Evolutionary conservation across 495 filamentous ascomycete species (phyloP), one percentile per base, ranked within the genome.

Genomic region (Penicillium dipodomyicola): DNA sequence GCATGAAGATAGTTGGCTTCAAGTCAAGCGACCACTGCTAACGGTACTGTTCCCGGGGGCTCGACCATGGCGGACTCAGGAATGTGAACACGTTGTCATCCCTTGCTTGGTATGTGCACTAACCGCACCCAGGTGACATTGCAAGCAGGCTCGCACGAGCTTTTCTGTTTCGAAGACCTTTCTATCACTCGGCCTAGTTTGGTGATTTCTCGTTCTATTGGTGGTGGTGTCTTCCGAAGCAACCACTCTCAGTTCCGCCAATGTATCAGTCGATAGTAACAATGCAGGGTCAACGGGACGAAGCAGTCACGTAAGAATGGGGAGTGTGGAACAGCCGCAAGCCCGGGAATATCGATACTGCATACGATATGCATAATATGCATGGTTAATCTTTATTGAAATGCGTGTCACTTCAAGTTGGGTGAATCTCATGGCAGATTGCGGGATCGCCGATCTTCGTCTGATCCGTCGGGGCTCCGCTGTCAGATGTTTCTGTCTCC

Each of bases 401-500:
- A 30, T 40, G 32, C 3, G 7, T 27, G 12, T 10, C 3, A 17
- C 17, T 27, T 25, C 11, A 42, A 44, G 5, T 52, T 43, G 4
- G 2, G 15, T 32, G 8, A 30, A 57, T 54, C 49, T 54, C 33
- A 44, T 56, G 52, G 42, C 23, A 49, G 40, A 60, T 9, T 51
- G 59, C 61, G 56, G 45, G 39, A 27, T 49, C 41, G 55, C 10
- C 5, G 65, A 68, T 68, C 60, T 45, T 63, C 32, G 20, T 32
- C 59, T 15, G 17, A 62, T 68, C 58, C 65, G 65, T 66, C 63
- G 17, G 4, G 35, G 15, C 19, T 19, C 45, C 49, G 49, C 57
- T 58, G 52, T 58, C 57, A 65, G 50, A 61, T 64, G 46, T 32
- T 47, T 47, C 47, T 56, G 52, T 51, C 25, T 27, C 11, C 39